Conservation (phyloP, 805 yeast species). For the Sugiyamaella marilandica region DNA sequence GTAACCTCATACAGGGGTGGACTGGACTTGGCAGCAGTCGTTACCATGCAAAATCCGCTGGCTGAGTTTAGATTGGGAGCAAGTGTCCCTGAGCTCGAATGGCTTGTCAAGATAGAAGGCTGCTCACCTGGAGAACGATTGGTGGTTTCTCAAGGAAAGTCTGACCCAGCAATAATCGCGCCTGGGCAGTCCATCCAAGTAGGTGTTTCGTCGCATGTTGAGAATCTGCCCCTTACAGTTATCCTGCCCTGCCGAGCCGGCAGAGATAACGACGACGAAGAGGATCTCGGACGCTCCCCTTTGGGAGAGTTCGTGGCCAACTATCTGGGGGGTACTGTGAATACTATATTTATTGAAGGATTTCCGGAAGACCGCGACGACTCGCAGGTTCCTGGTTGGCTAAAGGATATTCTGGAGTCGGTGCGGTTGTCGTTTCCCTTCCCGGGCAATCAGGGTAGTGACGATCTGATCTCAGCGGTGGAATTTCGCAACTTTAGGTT, state of each 20-base stretch:
- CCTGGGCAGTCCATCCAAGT: constrained; percentile 14
- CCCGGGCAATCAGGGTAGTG: constrained; percentile 23
- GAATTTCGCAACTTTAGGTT: constrained; percentile 25
- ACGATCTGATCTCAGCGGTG: constrained; percentile 27
- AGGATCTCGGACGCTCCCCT: constrained; percentile 22
- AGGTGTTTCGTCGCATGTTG: constrained; percentile 17
- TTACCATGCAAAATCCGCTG: constrained; percentile 8
- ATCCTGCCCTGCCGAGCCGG: constrained; percentile 21
- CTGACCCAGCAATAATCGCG: constrained; percentile 14
- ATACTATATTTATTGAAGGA: constrained; percentile 23
- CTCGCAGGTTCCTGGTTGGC: constrained; percentile 17
- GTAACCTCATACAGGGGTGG: constrained; percentile 3
- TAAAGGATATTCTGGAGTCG: constrained; percentile 14
- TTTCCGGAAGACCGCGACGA: constrained; percentile 1
- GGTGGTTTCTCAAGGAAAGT: constrained; percentile 18
- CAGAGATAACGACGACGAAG: neutral
- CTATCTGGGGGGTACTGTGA: constrained; percentile 26
- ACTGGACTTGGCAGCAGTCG: constrained; percentile 8
- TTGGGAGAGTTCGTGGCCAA: constrained; percentile 25
- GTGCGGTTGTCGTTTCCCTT: constrained; percentile 17
- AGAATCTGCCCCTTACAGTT: constrained; percentile 22
- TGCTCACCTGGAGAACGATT: constrained; percentile 18
- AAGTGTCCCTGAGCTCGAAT: constrained; percentile 26
- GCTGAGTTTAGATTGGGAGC: constrained; percentile 13
- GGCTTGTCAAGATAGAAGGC: constrained; percentile 29